Evolutionary conservation across 192 early-diverging fungal species (phyloP).

Genomic region (Paraglomus brasilianum): DNA sequence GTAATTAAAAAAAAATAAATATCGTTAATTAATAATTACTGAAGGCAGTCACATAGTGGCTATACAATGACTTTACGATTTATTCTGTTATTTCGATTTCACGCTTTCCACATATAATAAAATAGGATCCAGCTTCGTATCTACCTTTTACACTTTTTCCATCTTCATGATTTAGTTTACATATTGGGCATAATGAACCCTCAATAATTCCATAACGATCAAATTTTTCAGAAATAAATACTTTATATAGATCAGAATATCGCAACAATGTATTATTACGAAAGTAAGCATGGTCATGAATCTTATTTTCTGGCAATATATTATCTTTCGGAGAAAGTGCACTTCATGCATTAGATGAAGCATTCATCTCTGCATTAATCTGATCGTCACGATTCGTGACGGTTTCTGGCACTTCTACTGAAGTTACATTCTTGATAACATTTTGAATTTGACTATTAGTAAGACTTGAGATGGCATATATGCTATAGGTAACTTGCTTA

Average conservation of each 20-base stretch:
- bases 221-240: conserved; percentile 16
- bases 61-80: neutral
- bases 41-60: conserved; percentile 5
- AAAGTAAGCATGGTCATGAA: conserved; percentile 10
- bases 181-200: conserved; percentile 10
- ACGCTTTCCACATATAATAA: conserved; percentile 1
- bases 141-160: conserved; percentile 18
- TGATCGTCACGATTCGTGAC: conserved; percentile 4
- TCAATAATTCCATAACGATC: conserved; percentile 18
- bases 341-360: no score
- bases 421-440: conserved; percentile 22
- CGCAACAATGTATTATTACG: conserved; percentile 5
- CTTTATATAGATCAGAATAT: conserved; percentile 20
- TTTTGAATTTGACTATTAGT: conserved; percentile 5
- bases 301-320: neutral
- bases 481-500: conserved; percentile 15
- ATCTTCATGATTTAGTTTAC: neutral
- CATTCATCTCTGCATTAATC: neutral
- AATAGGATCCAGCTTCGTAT: conserved; percentile 4
- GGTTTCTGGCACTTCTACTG: conserved; percentile 1
- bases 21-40: neutral
- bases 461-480: conserved; percentile 2
- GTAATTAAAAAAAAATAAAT: conserved; percentile 14
- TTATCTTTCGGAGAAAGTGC: no score
- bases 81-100: conserved; percentile 1